Base-by-base conservation (phyloP, 2,329 filamentous ascomycete genomes). In the Fusarium buharicum region DNA sequence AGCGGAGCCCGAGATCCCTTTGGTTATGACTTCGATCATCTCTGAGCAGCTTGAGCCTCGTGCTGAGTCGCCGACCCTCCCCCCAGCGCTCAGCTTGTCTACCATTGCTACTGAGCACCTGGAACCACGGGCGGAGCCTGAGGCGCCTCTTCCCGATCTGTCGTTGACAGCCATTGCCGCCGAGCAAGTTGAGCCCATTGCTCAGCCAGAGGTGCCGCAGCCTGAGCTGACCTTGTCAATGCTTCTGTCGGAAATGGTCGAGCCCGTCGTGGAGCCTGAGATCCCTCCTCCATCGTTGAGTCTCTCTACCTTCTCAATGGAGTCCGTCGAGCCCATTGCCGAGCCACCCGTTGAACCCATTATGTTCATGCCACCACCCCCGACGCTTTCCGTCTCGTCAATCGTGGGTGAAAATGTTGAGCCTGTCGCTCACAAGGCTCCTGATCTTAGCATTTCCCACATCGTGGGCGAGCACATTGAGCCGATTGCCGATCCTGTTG, bases 131-230 rank as follows among this genome's bases (percentile, higher is more conserved):
- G 62, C 65, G 2, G 66, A 70, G 17, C 59, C 61, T n/a, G 62
- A 62, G 22, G 34, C 53, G 20, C 71, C 75, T 11, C 56, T 53
- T 14, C 57, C 71, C 33, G 28, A 54, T 7, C 55, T 79, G 47
- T 70, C 72, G 13, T 52, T 78, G 30, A 75, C 77, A 6, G 55
- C 49, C 14, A 73, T 79, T 37, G 41, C 62, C 4, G 55, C 67
- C 10, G 73, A 78, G 53, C 67, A 75, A 18, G 66, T 80, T 20
- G 72, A 76, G 24, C 58, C 58, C 5, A 40, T 51, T 16, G 46
- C 45, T 6, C 45, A 54, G 40, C 55, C 51, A 3, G 51, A 59
- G 31, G 59, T 66, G 24, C 58, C 62, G 14, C 20, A 37, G 4
- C 40, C 51, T 1, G 47, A 43, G 28, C 31, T 50, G 10, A 30